Evolutionary conservation across 495 filamentous ascomycete genomes (phyloP).

Genomic region (Aspergillus taichungensis): DNA sequence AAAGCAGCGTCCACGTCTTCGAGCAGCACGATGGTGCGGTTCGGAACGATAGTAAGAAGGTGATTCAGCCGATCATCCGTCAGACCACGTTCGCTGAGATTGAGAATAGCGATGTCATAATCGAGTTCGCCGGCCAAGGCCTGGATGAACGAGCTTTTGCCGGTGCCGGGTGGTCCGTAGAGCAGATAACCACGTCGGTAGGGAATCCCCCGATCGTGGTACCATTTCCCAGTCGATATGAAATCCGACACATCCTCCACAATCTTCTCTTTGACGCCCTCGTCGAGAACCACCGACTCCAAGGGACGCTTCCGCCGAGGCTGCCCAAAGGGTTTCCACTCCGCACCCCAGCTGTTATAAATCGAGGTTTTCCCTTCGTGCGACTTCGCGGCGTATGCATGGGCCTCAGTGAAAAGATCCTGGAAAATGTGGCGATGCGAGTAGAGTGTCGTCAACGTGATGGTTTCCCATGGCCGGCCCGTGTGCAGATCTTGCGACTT

Average conservation of each 20-base stretch:
- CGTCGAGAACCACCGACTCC: constrained; percentile 77
- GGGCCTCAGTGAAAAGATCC: constrained; percentile 77
- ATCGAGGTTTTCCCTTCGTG: constrained; percentile 93
- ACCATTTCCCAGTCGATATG: constrained; percentile 71
- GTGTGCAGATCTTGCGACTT: constrained; percentile 61
- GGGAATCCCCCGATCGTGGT: constrained; percentile 88
- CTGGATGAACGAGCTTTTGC: constrained; percentile 95
- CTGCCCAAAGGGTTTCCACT: constrained; percentile 80
- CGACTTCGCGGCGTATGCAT: constrained; percentile 60
- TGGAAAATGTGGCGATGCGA: constrained; percentile 77
- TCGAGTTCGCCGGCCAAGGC: constrained; percentile 86
- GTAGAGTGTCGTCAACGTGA: constrained; percentile 88
- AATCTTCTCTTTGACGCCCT: constrained; percentile 79
- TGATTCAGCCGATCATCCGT: constrained; percentile 89
- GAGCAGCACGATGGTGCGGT: constrained; percentile 74
- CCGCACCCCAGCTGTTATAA: constrained; percentile 71
- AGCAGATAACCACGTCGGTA: constrained; percentile 91
- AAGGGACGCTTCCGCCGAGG: constrained; percentile 81
- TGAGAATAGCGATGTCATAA: constrained; percentile 90
- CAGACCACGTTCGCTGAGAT: constrained; percentile 84
- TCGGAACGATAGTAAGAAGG: constrained; percentile 79
- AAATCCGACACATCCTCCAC: constrained; percentile 82
- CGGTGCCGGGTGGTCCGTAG: constrained; percentile 88
- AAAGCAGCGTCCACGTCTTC: constrained; percentile 97
- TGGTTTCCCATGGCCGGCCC: constrained; percentile 86